Conservation (phyloP, 371 early-diverging fungal genomes). For the Haplosporangium sp. region DNA sequence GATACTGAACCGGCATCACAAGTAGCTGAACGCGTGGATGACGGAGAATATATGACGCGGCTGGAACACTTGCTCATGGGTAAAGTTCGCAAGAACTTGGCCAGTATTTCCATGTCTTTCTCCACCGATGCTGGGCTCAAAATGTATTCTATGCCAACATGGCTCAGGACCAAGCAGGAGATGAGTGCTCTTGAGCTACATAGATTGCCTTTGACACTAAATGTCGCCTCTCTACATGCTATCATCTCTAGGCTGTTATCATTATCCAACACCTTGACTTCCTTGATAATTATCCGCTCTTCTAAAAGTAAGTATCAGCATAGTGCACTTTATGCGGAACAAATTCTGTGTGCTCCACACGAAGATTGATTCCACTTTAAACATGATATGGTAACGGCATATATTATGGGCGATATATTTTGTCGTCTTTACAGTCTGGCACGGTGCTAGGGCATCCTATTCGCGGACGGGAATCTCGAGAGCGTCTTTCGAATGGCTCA, state of each 20-base stretch:
- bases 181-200: background rate
- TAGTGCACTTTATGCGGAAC: background rate
- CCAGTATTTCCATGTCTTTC: no score
- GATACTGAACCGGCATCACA: no score
- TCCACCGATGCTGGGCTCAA: no score
- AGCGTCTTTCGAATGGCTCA: conserved; percentile 3
- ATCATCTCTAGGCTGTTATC: conserved; percentile 9
- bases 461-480: conserved; percentile 24
- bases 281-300: conserved; percentile 17
- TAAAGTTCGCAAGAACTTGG: no score
- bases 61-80: no score
- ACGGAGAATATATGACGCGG: no score
- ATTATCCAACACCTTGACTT: conserved; percentile 12
- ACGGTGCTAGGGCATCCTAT: conserved; percentile 17
- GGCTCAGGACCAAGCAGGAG: background rate
- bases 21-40: no score
- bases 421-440: conserved; percentile 17
- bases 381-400: background rate
- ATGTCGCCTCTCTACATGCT: no score
- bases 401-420: background rate
- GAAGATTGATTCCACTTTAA: no score
- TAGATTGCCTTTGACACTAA: no score
- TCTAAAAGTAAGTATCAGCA: conserved; percentile 13
- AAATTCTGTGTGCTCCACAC: background rate
- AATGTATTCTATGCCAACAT: no score